These are phyloP conservation scores for Lactifluus hygrophoroides DNA, from an alignment of 768 basidiomycete genomes.

Conservation along the genomic window DNA sequence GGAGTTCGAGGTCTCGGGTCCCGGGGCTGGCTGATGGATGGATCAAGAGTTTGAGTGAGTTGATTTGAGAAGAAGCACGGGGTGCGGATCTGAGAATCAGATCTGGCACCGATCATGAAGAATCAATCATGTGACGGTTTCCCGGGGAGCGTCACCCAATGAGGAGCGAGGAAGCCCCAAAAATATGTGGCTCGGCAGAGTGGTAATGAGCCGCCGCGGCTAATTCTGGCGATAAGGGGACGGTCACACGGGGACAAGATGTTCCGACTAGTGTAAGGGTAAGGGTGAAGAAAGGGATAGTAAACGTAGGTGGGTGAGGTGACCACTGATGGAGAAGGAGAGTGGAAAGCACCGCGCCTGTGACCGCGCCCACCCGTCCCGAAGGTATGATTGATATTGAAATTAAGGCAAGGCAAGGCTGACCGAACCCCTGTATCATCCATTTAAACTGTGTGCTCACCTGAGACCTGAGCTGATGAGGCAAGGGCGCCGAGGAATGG, in stretches of 20 bases:
- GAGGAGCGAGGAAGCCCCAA: not conserved
- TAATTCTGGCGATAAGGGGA: not conserved
- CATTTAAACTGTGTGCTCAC: too few species aligned
- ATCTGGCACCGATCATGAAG: conserved; percentile 20
- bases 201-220: not conserved
- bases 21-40: not conserved
- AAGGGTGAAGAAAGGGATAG: not conserved
- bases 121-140: conserved; percentile 19
- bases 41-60: not conserved
- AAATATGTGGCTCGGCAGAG: not conserved
- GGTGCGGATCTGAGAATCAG: conserved; percentile 9
- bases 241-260: not conserved
- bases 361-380: conserved; percentile 4
- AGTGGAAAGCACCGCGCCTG: not conserved
- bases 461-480: too few species aligned
- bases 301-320: too few species aligned
- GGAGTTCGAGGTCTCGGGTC: not conserved
- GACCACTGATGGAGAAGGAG: not conserved
- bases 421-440: conserved; percentile 16
- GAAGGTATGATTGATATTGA: conserved; percentile 9
- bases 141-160: conserved; percentile 18
- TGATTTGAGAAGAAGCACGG: conserved; percentile 8
- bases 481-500: conserved; percentile 8
- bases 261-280: not conserved
- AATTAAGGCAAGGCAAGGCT: conserved; percentile 10